Percentiles rank a stretch among this genome's conserved stretches.
Evolutionary conservation across 352 stramenopile genomes (phyloP).

Genomic region (Nothophytophthora sp.): DNA sequence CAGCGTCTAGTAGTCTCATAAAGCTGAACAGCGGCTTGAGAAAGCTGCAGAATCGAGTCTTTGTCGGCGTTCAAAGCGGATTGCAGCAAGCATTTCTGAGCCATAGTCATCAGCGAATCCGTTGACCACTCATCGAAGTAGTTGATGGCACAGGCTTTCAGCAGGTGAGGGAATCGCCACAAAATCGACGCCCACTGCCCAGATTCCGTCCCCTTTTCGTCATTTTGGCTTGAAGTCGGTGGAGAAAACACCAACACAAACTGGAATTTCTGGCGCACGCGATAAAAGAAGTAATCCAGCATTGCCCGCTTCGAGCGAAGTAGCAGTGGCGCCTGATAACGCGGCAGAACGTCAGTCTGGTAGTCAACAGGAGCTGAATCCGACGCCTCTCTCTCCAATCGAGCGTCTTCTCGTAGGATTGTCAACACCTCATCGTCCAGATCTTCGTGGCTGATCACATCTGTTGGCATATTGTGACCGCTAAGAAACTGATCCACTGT

Average conservation of each 20-base stretch:
- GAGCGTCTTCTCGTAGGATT: slow-evolving; percentile 30
- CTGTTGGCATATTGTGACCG: slow-evolving; percentile 31
- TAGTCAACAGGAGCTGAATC: not conserved
- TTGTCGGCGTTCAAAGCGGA: slow-evolving; percentile 10
- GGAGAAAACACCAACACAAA: slow-evolving; percentile 49
- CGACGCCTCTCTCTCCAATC: slow-evolving; percentile 9
- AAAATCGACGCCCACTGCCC: slow-evolving; percentile 26
- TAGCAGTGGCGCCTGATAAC: not conserved
- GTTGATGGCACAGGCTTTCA: slow-evolving; percentile 41
- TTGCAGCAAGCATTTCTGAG: slow-evolving; percentile 41
- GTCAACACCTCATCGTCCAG: slow-evolving; percentile 46
- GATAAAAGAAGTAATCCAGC: slow-evolving; percentile 46
- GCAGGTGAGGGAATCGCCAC: slow-evolving; percentile 42
- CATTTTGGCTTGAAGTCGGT: not conserved
- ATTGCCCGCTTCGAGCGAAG: slow-evolving; percentile 51
- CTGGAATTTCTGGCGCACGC: slow-evolving; percentile 49
- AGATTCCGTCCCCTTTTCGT: not conserved
- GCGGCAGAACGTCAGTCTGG: not conserved
- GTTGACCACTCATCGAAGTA: slow-evolving; percentile 47
- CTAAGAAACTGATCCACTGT: slow-evolving; percentile 50
- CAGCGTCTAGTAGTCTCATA: slow-evolving; percentile 32
- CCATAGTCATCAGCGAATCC: slow-evolving; percentile 39
- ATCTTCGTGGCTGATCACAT: slow-evolving; percentile 56
- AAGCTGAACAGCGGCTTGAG: slow-evolving; percentile 40
- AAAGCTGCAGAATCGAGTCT: slow-evolving; percentile 33